phyloP scores from a whole-genome alignment of 2,329 filamentous ascomycete species.

The Fusarium staphyleae region DNA sequence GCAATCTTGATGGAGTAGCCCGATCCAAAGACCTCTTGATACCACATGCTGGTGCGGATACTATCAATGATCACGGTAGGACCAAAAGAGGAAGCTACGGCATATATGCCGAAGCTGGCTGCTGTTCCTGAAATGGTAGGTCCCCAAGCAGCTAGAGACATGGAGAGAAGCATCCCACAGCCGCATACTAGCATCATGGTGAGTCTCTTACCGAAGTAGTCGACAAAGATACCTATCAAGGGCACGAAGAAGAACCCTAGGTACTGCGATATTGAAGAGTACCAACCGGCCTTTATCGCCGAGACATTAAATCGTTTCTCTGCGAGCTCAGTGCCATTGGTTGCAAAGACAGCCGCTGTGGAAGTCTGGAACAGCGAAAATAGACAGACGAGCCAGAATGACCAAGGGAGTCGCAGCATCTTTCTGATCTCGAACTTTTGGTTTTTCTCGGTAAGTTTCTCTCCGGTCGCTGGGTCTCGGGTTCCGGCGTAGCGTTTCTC shows the following conservation, averaged over 20 bases:
- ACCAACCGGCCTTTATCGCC: slow-evolving; percentile 65
- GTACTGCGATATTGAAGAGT: slow-evolving; percentile 64
- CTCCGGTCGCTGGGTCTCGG: slow-evolving; percentile 63
- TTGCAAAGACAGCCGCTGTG: slow-evolving; percentile 60
- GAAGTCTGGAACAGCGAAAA: slow-evolving; percentile 67
- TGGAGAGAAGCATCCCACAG: slow-evolving; percentile 57
- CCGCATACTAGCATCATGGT: slow-evolving; percentile 62
- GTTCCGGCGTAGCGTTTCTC: slow-evolving; percentile 55
- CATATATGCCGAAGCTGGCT: slow-evolving; percentile 66
- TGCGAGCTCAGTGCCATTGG: slow-evolving; percentile 67
- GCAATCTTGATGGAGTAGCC: slow-evolving; percentile 67
- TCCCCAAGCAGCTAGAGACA: slow-evolving; percentile 62
- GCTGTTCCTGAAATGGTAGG: slow-evolving; percentile 59
- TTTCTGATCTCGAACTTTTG: slow-evolving; percentile 63
- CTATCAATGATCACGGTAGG: slow-evolving; percentile 67
- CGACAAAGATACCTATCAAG: slow-evolving; percentile 61
- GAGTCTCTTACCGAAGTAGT: slow-evolving; percentile 61
- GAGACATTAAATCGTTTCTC: slow-evolving; percentile 65
- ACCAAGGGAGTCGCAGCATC: slow-evolving; percentile 65
- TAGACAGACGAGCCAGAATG: slow-evolving; percentile 61
- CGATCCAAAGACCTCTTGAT: slow-evolving; percentile 65
- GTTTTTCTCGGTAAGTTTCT: slow-evolving; percentile 65
- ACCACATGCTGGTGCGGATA: slow-evolving; percentile 66
- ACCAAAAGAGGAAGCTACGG: slow-evolving; percentile 61
- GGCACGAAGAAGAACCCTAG: slow-evolving; percentile 65